Evolutionary conservation across 2,329 filamentous ascomycete species (phyloP), one percentile per base, ranked within the genome.

Genomic region (Xylariales sp.): DNA sequence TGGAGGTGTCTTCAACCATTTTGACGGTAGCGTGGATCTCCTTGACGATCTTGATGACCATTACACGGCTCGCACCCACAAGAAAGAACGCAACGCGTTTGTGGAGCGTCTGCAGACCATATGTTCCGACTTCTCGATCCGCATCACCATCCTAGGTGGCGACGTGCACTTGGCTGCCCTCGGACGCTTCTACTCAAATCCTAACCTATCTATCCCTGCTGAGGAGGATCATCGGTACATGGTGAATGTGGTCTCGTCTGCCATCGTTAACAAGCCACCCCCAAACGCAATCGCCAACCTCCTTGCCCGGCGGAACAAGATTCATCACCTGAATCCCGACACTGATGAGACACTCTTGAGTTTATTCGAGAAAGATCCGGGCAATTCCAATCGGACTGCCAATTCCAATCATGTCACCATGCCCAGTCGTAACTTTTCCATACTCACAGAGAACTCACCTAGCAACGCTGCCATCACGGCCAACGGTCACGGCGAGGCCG

Each of bases 41-140:
- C 70, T 95, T 13, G 90, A 96, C 57, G 89, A 95, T 50, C 72
- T 95, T 15, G 91, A 97, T 60, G 93, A 98, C 59, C 93, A 98
- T 57, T 96, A 96, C 69, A 96, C 91, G 2, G 88, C 90, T 5
- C 81, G 81, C 45, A 88, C 89, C 35, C 91, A 97, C 71, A 97
- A 96, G 64, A 76, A 78, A 42, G 91, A 97, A 69, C 85, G 91
- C 30, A 82, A 81, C 40, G 72, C 79, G 27, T 70, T 97, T 29
- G 72, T 98, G 28, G 77, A 88, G 52, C 80, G 86, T 48, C 72
- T 98, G 27, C 93, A 98, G 62, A 76, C 81, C 27, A 72, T 97
- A 32, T 85, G 90, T 21, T 82, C 85, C 3, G 85, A 90, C 50
- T 93, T 89, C 57, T 95, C 88, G 3, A 80, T 95, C 14, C 85